Base-by-base conservation (phyloP, 139 green algal genomes). In the Coelastrella sp. region DNA sequence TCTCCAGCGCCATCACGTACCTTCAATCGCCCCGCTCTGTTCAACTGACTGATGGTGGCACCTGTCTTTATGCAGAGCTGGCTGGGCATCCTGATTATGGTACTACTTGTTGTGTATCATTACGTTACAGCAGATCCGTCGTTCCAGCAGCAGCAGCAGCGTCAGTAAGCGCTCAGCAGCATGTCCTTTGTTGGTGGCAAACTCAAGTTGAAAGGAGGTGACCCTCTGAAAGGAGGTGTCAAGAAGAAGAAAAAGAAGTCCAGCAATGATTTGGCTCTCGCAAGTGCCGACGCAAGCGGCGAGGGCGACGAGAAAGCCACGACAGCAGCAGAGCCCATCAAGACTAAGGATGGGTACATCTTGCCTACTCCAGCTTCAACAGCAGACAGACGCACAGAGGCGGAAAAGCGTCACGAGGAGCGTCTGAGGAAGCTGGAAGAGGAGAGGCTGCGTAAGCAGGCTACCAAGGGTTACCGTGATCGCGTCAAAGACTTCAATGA, bases 191-290 rank as follows among this genome's bases (percentile, higher is more conserved):
- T 93, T 8, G 95, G 96, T 4, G 97, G 97, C 75, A 95, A 96
- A 84, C 94, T 99, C 49, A 98, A 98, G 89, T 93, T 99, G 0
- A 99, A 99, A 90, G 97, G 97, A 0, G 95, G 90, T 8, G 89
- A 93, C 9, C 22, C 90, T 4, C 76, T 96, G 8, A 93, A 93
- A 75, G 24, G 85, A 9, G 89, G 89, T 8, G 94, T 92, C 8
- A 92, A 98, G 78, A 98, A 97, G 90, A 97, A 96, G 90, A 98
- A 97, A 91, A 98, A 97, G 82, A 95, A 97, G 82, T 93, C 58
- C 24, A 79, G 74, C 57, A 89, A 11, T 6, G 92, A 89, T n/a
- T 83, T 90, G 60, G 88, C 92, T 19, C 82, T 85, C 19, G 49
- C 84, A 7, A 57, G 8, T 10, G 22, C 56, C 19, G 57, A 63